phyloP scores from a whole-genome alignment of 441 rosid genomes.

The Flueggea neowawraea region DNA sequence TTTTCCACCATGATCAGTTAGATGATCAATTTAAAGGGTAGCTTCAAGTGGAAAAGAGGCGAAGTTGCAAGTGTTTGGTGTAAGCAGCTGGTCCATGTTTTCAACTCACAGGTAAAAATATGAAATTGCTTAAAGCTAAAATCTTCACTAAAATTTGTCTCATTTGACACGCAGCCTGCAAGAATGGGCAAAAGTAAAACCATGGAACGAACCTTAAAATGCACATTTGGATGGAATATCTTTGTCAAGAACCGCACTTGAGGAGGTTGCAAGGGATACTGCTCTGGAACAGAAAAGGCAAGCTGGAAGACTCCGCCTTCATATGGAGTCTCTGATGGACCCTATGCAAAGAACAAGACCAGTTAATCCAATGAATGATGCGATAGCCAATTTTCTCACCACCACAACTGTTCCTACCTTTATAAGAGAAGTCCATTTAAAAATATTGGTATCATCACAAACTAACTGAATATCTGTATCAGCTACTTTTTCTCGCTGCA shows the following conservation, averaged over 20 bases:
- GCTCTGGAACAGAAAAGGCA: constrained; percentile 95
- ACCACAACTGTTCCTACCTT: constrained; percentile 45
- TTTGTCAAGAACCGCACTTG: constrained; percentile 99
- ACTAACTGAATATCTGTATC: constrained; percentile 94
- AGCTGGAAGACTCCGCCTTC: constrained; percentile 99
- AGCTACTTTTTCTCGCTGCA: constrained; percentile 87
- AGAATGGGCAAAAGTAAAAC: background rate
- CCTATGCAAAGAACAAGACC: constrained; percentile 32
- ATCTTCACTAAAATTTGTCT: no score
- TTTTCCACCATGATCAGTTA: no score
- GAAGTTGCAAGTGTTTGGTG: no score
- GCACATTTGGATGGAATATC: constrained; percentile 98
- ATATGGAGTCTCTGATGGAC: constrained; percentile 95
- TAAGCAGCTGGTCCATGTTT: no score
- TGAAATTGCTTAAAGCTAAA: no score
- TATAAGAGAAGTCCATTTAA: constrained; percentile 97
- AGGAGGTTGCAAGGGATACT: constrained; percentile 96
- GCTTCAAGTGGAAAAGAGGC: no score
- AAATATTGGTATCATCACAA: constrained; percentile 94
- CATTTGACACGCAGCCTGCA: no score
- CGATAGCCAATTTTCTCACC: background rate
- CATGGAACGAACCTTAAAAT: constrained; percentile 64
- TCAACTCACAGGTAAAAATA: no score
- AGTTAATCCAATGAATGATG: constrained; percentile 11
- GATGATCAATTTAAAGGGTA: no score